Evolutionary conservation across 768 basidiomycete species (phyloP).

Genomic region (Boletus sp.): DNA sequence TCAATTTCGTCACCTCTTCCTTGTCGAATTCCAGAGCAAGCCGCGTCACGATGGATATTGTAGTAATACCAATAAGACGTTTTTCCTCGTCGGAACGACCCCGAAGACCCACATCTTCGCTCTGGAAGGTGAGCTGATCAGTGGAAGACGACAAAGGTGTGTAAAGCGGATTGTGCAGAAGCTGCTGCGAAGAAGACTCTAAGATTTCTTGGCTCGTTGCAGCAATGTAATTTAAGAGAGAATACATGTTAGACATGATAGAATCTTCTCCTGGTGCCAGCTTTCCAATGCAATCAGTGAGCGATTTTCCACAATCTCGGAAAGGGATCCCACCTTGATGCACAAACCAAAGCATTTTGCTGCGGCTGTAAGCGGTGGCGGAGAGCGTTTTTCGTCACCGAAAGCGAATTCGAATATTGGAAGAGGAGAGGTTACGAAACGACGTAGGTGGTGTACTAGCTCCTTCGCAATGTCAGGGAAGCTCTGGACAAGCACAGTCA

Average conservation of each 20-base stretch:
- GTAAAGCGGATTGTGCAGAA: slow-evolving; percentile 42
- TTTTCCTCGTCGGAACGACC: slow-evolving; percentile 83
- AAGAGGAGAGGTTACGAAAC: slow-evolving; percentile 85
- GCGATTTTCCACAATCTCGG: not conserved
- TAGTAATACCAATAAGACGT: slow-evolving; percentile 81
- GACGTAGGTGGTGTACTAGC: slow-evolving; percentile 77
- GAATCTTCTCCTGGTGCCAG: slow-evolving; percentile 85
- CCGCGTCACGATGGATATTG: slow-evolving; percentile 86
- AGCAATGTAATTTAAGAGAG: slow-evolving; percentile 88
- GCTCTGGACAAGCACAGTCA: slow-evolving; percentile 81
- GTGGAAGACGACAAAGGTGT: slow-evolving; percentile 30
- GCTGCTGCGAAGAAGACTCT: slow-evolving; percentile 47
- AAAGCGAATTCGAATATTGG: slow-evolving; percentile 89
- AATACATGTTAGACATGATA: slow-evolving; percentile 95
- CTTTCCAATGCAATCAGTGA: slow-evolving; percentile 37
- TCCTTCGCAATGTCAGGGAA: slow-evolving; percentile 76
- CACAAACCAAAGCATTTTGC: slow-evolving; percentile 90
- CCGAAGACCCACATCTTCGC: slow-evolving; percentile 61
- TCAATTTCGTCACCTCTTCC: slow-evolving; percentile 87
- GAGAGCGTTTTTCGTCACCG: slow-evolving; percentile 65
- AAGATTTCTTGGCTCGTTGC: slow-evolving; percentile 76
- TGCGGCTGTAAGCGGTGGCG: slow-evolving; percentile 78
- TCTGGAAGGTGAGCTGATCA: slow-evolving; percentile 52
- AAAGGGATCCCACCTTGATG: slow-evolving; percentile 56
- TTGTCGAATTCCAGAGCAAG: slow-evolving; percentile 84